Evolutionary conservation across 2,329 filamentous ascomycete genomes (phyloP).

Genomic region (Talaromyces islandicus): DNA sequence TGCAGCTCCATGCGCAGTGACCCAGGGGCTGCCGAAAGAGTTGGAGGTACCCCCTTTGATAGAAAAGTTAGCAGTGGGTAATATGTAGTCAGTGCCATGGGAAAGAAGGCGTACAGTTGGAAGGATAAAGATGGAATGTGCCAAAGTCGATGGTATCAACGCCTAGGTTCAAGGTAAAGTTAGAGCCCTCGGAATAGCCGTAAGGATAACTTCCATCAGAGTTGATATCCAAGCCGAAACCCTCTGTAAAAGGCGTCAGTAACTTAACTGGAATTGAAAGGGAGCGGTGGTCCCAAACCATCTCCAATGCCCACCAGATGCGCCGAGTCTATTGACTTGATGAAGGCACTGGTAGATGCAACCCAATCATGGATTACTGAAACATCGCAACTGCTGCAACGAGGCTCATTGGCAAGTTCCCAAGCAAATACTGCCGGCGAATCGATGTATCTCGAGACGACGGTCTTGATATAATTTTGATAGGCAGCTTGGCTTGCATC

Average conservation of each 20-base stretch:
- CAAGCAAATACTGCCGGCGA: conserved; percentile 60
- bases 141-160: conserved; percentile 53
- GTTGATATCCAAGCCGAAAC: conserved; percentile 43
- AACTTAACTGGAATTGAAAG: background rate
- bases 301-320: conserved; percentile 61
- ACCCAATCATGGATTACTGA: conserved; percentile 58
- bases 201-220: conserved; percentile 52
- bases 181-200: conserved; percentile 44
- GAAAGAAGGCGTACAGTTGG: conserved; percentile 30
- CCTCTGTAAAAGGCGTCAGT: conserved; percentile 38
- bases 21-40: conserved; percentile 44
- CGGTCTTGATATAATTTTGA: conserved; percentile 53
- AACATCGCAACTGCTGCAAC: conserved; percentile 55
- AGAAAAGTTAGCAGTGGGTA: background rate
- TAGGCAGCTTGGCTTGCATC: conserved; percentile 52
- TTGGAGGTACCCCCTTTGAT: conserved; percentile 28
- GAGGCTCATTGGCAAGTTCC: conserved; percentile 63
- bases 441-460: conserved; percentile 55
- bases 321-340: conserved; percentile 56
- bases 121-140: conserved; percentile 49
- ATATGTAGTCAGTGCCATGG: background rate
- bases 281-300: conserved; percentile 14
- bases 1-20: conserved; percentile 38
- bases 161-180: conserved; percentile 48
- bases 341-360: conserved; percentile 50